Percentiles rank a stretch among this genome's conserved stretches.
Evolutionary conservation across 352 stramenopile species (phyloP).

Genomic region (Phytophthora aleatoria): DNA sequence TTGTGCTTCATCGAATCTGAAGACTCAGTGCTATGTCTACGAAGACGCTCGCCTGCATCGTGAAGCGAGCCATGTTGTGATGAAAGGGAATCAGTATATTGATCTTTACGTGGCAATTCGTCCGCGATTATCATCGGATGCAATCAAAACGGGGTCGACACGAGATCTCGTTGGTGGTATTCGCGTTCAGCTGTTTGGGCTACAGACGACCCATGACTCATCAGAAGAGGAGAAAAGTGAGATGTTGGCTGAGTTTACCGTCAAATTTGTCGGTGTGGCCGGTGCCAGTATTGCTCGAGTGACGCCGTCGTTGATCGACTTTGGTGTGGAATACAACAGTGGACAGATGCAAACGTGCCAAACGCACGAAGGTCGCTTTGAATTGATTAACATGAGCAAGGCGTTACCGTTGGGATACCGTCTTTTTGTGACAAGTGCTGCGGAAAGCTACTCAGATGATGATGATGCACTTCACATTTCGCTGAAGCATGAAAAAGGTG

Average conservation of each 20-base stretch:
- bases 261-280: constrained; percentile 88
- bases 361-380: constrained; percentile 71
- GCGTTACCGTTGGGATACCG: constrained; percentile 74
- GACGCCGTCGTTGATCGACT: constrained; percentile 68
- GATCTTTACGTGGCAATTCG: constrained; percentile 85
- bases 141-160: constrained; percentile 77
- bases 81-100: constrained; percentile 65
- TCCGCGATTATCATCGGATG: constrained; percentile 77
- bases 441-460: constrained; percentile 78
- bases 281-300: constrained; percentile 81
- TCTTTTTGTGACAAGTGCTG: constrained; percentile 67
- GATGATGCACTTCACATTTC: constrained; percentile 73
- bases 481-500: constrained; percentile 73
- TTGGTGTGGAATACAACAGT: constrained; percentile 78
- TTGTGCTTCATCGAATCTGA: constrained; percentile 85
- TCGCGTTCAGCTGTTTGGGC: constrained; percentile 81
- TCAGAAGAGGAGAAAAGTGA: constrained; percentile 58
- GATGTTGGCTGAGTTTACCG: constrained; percentile 86
- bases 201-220: constrained; percentile 17
- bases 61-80: constrained; percentile 75
- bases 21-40: constrained; percentile 90
- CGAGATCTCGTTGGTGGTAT: constrained; percentile 88
- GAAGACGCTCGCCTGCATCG: constrained; percentile 72
- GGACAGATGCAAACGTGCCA: constrained; percentile 45
- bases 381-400: constrained; percentile 86